Evolutionary conservation across 768 basidiomycete genomes (phyloP), one percentile per base, ranked within the genome.

Genomic region (Boletus barrowsii): DNA sequence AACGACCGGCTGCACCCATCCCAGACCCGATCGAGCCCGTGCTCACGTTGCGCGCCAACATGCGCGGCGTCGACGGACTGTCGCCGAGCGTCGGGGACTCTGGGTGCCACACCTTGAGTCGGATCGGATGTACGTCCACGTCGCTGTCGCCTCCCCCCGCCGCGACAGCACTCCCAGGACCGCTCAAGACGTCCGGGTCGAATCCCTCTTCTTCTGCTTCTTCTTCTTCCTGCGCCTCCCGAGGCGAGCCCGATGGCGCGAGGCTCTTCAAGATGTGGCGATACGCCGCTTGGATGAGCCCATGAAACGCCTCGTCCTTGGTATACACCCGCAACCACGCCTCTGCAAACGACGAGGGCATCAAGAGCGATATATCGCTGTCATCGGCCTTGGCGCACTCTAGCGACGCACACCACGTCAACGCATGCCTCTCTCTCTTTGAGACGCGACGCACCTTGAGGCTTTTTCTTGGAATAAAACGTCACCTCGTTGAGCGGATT

Each of bases 401-500:
- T 89, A 5, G 3, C 18, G 7, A 42, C 15, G 20, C 20, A 2
- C 40, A 18, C 32, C 1, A 8, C n/a, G 29, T 58, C 46, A 60
- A 35, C 42, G 18, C 37, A 9, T 3, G 8, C 15, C 14, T 14
- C 33, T n/a, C n/a, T n/a, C n/a, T n/a, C n/a, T n/a, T n/a, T n/a
- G 14, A 48, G 24, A 8, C 11, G 24, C 17, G 13, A 67, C 77
- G 54, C 62, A 90, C 88, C 61, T 53, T 84, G 68, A 0, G 81
- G 81, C 17, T 79, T 74, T 14, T 75, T 72, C 67, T 91, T 91
- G 0, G 83, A 82, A 62, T 90, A 92, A 63, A 92, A 93, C 64
- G 77, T 82, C 49, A 90, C 81, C 15, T 70, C 76, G 42, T 86
- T 79, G 43, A 92, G 63, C 1, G 91, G 91, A 60, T 88, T 89